phyloP scores from a whole-genome alignment of 179 eudicot genomes.

The Heliamphora ciliata region DNA sequence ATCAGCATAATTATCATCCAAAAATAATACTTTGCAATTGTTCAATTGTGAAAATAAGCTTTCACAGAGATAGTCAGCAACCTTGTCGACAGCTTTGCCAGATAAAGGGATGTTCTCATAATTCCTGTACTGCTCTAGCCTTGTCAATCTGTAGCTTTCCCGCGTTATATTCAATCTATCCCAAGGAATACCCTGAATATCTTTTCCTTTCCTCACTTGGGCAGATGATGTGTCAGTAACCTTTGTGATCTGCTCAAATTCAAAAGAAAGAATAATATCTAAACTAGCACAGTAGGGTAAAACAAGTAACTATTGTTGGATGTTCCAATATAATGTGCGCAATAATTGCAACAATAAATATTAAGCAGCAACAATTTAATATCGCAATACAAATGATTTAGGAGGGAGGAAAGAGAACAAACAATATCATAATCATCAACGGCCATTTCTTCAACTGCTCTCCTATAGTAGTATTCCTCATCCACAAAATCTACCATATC shows the following conservation, averaged over 20 bases:
- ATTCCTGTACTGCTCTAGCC: slow-evolving; percentile 75
- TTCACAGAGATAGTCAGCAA: slow-evolving; percentile 13
- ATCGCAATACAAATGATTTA: not conserved
- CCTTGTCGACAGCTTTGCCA: slow-evolving; percentile 64
- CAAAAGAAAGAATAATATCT: not conserved
- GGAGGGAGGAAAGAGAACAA: slow-evolving; percentile 22
- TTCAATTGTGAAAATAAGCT: not conserved
- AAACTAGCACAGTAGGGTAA: not conserved
- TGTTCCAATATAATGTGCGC: not conserved
- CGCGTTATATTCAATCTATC: slow-evolving; percentile 64
- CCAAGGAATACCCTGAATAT: slow-evolving; percentile 93
- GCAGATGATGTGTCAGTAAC: slow-evolving; percentile 80
- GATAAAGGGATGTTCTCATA: slow-evolving; percentile 67
- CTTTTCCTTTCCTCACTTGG: slow-evolving; percentile 79
- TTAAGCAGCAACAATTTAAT: not conserved
- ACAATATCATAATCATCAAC: slow-evolving; percentile 70
- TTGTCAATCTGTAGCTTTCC: slow-evolving; percentile 57
- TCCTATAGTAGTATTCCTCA: slow-evolving; percentile 31
- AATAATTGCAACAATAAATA: not conserved
- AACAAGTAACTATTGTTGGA: not conserved
- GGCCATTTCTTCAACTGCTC: slow-evolving; percentile 36
- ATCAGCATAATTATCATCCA: slow-evolving; percentile 3
- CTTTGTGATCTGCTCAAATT: slow-evolving; percentile 44
- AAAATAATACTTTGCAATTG: not conserved
- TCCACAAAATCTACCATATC: slow-evolving; percentile 47